Evolutionary conservation across 75 land plant genomes (phyloP).

Genomic region (Pinus taeda): DNA sequence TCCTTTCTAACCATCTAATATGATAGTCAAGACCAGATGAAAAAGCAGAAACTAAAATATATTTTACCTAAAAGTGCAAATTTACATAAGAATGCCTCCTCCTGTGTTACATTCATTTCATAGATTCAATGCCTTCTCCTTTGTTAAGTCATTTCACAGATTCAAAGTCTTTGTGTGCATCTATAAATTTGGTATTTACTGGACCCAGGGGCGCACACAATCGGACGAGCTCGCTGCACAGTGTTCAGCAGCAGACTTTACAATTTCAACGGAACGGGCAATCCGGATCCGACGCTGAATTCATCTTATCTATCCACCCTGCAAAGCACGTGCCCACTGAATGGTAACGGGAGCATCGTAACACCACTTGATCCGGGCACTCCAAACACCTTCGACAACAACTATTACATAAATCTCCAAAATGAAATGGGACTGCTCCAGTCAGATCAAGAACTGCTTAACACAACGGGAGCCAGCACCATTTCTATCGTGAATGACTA

Average conservation of each 20-base stretch:
- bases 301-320: constrained; percentile 26
- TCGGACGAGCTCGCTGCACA: constrained; percentile 61
- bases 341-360: not conserved
- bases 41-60: too few relatives aligned
- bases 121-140: too few relatives aligned
- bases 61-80: too few relatives aligned
- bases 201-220: constrained; percentile 61
- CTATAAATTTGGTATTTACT: not conserved
- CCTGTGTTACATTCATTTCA: too few relatives aligned
- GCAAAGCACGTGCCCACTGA: constrained; percentile 35
- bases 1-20: too few relatives aligned
- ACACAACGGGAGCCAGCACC: constrained; percentile 35
- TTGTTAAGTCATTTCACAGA: too few relatives aligned
- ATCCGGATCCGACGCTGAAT: constrained; percentile 51
- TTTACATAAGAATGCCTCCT: too few relatives aligned
- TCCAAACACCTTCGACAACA: constrained; percentile 38
- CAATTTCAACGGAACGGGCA: constrained; percentile 46
- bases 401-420: constrained; percentile 53
- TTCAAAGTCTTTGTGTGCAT: too few relatives aligned
- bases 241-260: constrained; percentile 44
- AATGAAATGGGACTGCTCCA: constrained; percentile 41
- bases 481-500: constrained; percentile 28
- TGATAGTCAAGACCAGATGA: too few relatives aligned
- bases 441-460: constrained; percentile 54
- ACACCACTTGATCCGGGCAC: constrained; percentile 32